phyloP scores from a whole-genome alignment of 495 filamentous ascomycete genomes.

The Hypoxylon perforatum region DNA sequence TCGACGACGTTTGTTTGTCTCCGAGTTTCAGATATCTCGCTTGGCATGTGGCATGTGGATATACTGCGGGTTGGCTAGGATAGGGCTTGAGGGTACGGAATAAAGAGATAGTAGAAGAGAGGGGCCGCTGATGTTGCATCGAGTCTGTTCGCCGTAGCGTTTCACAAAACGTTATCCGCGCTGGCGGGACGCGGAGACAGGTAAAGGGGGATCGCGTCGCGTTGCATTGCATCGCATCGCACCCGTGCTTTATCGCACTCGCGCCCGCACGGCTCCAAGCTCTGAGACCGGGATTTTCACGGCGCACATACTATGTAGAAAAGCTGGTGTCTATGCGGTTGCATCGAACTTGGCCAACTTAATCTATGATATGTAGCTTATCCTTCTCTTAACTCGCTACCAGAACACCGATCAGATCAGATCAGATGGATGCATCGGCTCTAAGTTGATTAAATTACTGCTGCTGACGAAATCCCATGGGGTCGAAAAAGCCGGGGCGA shows the following conservation, averaged over 20 bases:
- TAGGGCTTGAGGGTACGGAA: too few species aligned
- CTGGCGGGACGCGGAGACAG: slow-evolving; percentile 13
- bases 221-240: not conserved
- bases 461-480: not conserved
- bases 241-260: too few species aligned
- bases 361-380: not conserved
- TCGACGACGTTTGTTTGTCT: slow-evolving; percentile 24
- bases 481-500: not conserved
- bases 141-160: slow-evolving; percentile 20
- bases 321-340: slow-evolving; percentile 12
- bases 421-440: not conserved
- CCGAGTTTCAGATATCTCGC: slow-evolving; percentile 27
- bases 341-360: slow-evolving; percentile 1
- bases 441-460: not conserved
- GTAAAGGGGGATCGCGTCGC: not conserved
- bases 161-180: slow-evolving; percentile 19
- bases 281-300: slow-evolving; percentile 28
- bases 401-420: not conserved
- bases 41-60: not conserved
- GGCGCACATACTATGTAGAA: not conserved
- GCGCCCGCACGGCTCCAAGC: not conserved
- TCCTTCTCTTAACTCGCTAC: too few species aligned
- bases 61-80: not conserved
- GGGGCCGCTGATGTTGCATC: not conserved
- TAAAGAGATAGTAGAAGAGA: not conserved